phyloP scores from a whole-genome alignment of 805 yeast species.

The Kuraishia molischiana region DNA sequence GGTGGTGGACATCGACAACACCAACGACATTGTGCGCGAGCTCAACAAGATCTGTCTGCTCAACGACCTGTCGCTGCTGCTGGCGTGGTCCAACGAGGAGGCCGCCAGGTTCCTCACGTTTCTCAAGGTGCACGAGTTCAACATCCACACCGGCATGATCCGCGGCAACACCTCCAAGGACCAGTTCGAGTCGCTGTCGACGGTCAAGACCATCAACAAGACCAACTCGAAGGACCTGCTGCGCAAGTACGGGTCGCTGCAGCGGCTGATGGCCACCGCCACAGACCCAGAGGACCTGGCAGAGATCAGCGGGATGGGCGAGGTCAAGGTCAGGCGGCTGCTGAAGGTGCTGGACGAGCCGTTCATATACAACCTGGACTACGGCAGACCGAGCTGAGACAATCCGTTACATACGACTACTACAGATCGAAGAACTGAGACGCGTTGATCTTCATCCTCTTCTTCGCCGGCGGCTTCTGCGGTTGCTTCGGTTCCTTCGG shows the following conservation, averaged over 20 bases:
- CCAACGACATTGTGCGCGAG: slow-evolving; percentile 36
- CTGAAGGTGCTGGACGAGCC: slow-evolving; percentile 35
- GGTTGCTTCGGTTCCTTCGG: not conserved
- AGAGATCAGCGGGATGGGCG: slow-evolving; percentile 40
- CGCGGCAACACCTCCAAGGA: slow-evolving; percentile 30
- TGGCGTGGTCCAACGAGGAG: slow-evolving; percentile 48
- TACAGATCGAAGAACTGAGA: slow-evolving; percentile 2
- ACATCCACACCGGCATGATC: slow-evolving; percentile 22
- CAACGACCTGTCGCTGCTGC: slow-evolving; percentile 36
- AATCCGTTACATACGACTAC: too few species aligned
- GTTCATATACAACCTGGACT: slow-evolving; percentile 34
- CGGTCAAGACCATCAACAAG: slow-evolving; percentile 37
- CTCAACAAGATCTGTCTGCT: slow-evolving; percentile 37
- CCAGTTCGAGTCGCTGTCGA: slow-evolving; percentile 35
- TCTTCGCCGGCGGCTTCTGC: not conserved
- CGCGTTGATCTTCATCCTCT: not conserved
- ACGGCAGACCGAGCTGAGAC: slow-evolving; percentile 6
- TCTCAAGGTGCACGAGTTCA: slow-evolving; percentile 22
- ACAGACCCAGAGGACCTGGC: slow-evolving; percentile 15
- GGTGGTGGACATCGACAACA: slow-evolving; percentile 57
- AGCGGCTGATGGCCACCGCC: slow-evolving; percentile 26
- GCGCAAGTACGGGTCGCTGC: slow-evolving; percentile 36
- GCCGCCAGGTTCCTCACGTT: slow-evolving; percentile 33
- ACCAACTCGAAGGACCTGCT: slow-evolving; percentile 42
- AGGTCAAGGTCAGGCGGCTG: slow-evolving; percentile 31